These are phyloP conservation scores for Yamadazyma buinensis DNA, from an alignment of 1,139 yeast genomes.

Conservation along the genomic window DNA sequence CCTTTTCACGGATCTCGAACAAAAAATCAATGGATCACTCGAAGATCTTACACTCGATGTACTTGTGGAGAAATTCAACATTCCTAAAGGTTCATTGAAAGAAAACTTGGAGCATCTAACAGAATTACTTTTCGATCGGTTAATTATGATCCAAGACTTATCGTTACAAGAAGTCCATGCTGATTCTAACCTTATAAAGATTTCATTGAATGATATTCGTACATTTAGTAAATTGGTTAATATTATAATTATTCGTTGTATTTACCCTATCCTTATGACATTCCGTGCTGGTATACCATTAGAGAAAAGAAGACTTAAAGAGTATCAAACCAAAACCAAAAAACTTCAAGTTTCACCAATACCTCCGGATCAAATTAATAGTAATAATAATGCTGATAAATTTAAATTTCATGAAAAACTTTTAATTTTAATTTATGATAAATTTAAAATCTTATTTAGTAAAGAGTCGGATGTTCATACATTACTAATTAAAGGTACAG, in stretches of 20 bases:
- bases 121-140: constrained; percentile 29
- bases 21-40: constrained; percentile 21
- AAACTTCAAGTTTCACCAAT: too few species aligned
- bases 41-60: constrained; percentile 20
- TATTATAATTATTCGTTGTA: constrained; percentile 63
- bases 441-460: constrained; percentile 30
- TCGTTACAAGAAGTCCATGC: constrained; percentile 21
- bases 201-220: constrained; percentile 82
- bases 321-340: too few species aligned
- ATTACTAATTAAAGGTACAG: constrained; percentile 64
- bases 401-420: constrained; percentile 19
- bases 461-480: constrained; percentile 50
- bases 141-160: constrained; percentile 34
- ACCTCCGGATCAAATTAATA: too few species aligned
- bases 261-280: constrained; percentile 58
- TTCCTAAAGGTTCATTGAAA: too few species aligned
- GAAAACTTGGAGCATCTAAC: too few species aligned
- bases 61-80: constrained; percentile 1
- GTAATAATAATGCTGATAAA: constrained; percentile 13
- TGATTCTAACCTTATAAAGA: constrained; percentile 49
- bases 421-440: constrained; percentile 31
- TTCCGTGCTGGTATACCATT: constrained; percentile 63
- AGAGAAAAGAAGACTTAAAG: constrained; percentile 52
- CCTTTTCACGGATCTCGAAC: constrained; percentile 30
- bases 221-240: constrained; percentile 63